Percentiles rank a stretch among this genome's conserved stretches.
Conservation (phyloP, 2,329 filamentous ascomycete species). For the Penicillium sp. region DNA sequence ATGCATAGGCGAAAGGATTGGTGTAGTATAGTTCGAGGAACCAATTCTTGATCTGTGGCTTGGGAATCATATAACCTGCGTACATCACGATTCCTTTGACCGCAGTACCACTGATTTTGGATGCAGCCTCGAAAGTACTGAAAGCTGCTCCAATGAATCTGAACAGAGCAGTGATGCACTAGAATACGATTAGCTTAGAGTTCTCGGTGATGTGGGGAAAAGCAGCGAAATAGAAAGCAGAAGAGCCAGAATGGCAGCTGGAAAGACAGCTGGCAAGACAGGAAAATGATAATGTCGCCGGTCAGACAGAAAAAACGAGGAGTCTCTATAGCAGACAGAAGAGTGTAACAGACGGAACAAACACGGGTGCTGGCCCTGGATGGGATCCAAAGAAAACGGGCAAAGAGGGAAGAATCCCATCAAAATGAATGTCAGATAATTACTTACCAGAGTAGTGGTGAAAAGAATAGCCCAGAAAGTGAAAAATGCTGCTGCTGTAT, state of each 20-base stretch:
- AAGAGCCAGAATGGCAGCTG: no score
- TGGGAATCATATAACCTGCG: slow-evolving; percentile 51
- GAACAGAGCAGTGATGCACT: slow-evolving; percentile 63
- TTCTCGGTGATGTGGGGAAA: no score
- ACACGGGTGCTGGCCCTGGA: no score
- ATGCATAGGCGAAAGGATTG: slow-evolving; percentile 44
- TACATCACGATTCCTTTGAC: slow-evolving; percentile 46
- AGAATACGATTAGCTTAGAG: slow-evolving; percentile 14
- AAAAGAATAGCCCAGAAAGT: slow-evolving; percentile 63
- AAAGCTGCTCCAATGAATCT: slow-evolving; percentile 60
- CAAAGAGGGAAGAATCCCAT: no score
- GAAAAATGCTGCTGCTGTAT: slow-evolving; percentile 60
- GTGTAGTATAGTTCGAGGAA: slow-evolving; percentile 53
- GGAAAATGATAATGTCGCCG: no score
- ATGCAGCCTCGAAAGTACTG: slow-evolving; percentile 60
- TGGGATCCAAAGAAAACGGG: no score
- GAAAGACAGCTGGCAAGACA: no score
- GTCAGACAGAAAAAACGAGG: no score
- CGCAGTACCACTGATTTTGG: slow-evolving; percentile 54
- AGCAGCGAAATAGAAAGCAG: no score
- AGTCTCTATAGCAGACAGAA: no score
- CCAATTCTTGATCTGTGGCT: slow-evolving; percentile 57
- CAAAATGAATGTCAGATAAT: neutral
- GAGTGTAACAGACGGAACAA: no score
- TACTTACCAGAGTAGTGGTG: slow-evolving; percentile 54